Evolutionary conservation across 192 early-diverging fungal genomes (phyloP).

Genomic region (Funneliformis mosseae): DNA sequence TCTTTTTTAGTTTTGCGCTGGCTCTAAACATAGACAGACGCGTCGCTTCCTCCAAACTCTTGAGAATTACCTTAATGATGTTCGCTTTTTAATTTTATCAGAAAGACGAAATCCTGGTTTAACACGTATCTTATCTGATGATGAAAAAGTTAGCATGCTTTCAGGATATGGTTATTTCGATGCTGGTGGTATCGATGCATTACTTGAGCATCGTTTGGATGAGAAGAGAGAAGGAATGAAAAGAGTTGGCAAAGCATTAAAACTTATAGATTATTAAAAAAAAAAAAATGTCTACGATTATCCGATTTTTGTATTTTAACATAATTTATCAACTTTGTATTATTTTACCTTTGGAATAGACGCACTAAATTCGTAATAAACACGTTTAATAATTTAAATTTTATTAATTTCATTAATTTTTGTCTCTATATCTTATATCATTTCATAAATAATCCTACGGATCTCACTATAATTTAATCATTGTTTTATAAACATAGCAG

Average conservation of each 20-base stretch:
- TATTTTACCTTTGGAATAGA: no score
- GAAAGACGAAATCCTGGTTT: slow-evolving; percentile 44
- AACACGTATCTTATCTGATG: slow-evolving; percentile 35
- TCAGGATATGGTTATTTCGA: slow-evolving; percentile 52
- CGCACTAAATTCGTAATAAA: no score
- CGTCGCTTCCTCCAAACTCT: slow-evolving; percentile 45
- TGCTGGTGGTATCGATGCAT: slow-evolving; percentile 34
- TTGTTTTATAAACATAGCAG: no score
- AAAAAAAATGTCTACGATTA: no score
- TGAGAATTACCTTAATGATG: slow-evolving; percentile 44
- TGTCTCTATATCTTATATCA: no score
- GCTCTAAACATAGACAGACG: slow-evolving; percentile 56
- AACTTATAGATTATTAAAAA: slow-evolving; percentile 33
- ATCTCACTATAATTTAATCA: no score
- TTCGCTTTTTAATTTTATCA: slow-evolving; percentile 39
- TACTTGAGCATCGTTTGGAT: slow-evolving; percentile 17
- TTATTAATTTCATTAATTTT: no score
- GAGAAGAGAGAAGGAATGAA: slow-evolving; percentile 32
- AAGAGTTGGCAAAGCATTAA: slow-evolving; percentile 22
- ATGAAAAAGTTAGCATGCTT: slow-evolving; percentile 32
- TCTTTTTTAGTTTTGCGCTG: slow-evolving; percentile 41
- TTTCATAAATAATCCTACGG: no score
- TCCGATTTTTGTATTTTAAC: no score
- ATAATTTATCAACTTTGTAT: no score
- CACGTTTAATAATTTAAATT: no score